Evolutionary conservation across 805 yeast species (phyloP), one percentile per base, ranked within the genome.

Genomic region (Saturnispora zaruensis): DNA sequence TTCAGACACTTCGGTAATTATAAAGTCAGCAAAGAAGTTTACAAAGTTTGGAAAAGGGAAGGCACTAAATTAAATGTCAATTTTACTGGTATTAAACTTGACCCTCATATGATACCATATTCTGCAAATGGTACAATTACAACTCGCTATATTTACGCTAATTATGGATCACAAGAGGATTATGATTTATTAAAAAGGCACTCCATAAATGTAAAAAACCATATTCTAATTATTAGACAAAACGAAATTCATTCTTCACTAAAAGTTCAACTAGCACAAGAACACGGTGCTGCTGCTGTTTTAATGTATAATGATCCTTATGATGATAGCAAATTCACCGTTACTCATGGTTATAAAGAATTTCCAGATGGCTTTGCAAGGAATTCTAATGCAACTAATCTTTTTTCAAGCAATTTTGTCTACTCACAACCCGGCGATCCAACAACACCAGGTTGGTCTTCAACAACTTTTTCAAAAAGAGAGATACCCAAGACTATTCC

Each of bases 361-460:
- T 83, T 76, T 57, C 89, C 90, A 0, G 52, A 71, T 4, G 89
- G 89, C 0, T 79, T 81, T 3, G 85, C 87, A 2, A 72, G 87
- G 57, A 81, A 78, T 54, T 78, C 79, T 34, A 67, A 75, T 47
- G 70, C 81, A 7, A 76, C 84, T 25, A 81, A 81, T 57, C 71
- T 86, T 59, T 84, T 81, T 3, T 74, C 85, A 7, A 81, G 77
- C 0, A 78, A 73, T 52, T 79, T 70, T 53, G 69, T 80, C 50
- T 74, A 79, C 3, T 77, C 76, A 30, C 71, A 72, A 46, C 87
- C 89, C 0, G 90, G 90, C 11, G 91, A 84, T 60, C 90, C 90
- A 33, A 80, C 89, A 0, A 82, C 89, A 2, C 87, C 87, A 6
- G 87, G 87, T 3, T 78, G 77, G 67, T 75, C 87, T 2, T 77